Base-by-base conservation (phyloP, 257 asterid species). In the Fraxinus americana region DNA sequence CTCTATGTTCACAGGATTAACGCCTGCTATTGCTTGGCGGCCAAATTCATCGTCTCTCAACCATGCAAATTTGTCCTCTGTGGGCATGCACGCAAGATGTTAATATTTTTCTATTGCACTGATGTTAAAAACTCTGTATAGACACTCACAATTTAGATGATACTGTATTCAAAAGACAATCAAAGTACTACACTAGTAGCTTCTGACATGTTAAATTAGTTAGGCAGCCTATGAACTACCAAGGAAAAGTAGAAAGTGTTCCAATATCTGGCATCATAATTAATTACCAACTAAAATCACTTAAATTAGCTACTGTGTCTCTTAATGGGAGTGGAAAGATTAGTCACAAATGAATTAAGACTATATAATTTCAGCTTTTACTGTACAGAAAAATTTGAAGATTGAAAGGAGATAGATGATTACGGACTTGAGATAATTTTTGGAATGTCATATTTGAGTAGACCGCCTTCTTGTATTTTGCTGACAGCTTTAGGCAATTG, bases 41-140 rank as follows among this genome's bases (percentile, higher is more conserved):
- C 91, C 97, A 73, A 96, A 96, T 79, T 96, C 99, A 70, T 93
- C 97, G 38, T 96, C 99, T 85, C 98, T 78, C 85, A 96, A 78
- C 99, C 99, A 96, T 0, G 98, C 97, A 72, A 86, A 86, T 75
- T 87, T 93, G 84, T 96, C 99, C 94, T 89, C 99, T 96, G 92
- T 76, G 75, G 38, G 69, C 17, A 76, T 4, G 5, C 59, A 41
- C 54, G 68, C 35, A 21, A 38, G 1, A 30, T 38, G 54, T 75
- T 23, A 80, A 29, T 74, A 69, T 61, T 36, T 73, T 50, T 36
- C 67, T 13, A 63, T 3, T 29, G 23, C 21, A 1, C 72, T 35
- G 70, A 71, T 52, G 30, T 52, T 77, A 67, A 78, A 34, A 70
- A 71, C 66, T 6, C 52, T 17, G 35, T 23, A 10, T 10, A 25